Evolutionary conservation across 2,329 filamentous ascomycete genomes (phyloP), one percentile per base, ranked within the genome.

Genomic region (Elsinoe arachidis): DNA sequence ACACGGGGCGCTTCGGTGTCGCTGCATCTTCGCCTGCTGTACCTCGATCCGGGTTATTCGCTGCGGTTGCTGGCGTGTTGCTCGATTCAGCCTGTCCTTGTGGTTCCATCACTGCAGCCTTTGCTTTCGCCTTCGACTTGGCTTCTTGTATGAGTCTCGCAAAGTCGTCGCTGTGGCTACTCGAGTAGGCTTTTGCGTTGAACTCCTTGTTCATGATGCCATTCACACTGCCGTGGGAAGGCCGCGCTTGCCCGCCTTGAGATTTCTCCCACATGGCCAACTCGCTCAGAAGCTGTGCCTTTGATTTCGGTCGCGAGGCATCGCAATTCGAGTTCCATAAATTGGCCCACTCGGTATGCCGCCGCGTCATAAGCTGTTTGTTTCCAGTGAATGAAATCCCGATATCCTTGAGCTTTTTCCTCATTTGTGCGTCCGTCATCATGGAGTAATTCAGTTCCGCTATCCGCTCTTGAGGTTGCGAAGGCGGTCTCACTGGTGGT

Each of bases 271-370:
- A 97, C 1, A 81, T 72, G 19, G 92, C 87, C 11, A 99, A 71
- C 60, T 97, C 92, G 12, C 81, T 82, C 14, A 95, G 72, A 3
- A 99, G 71, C 58, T 93, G 85, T 5, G 73, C 67, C 61, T 88
- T 89, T 10, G 78, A 77, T 67, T 86, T 87, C 0, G 90, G 90
- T 1, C 76, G 76, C 35, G 80, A 81, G 1, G 91, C 87, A 70
- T 99, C 93, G 72, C 90, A 96, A 68, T 99, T 99, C 10, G 95
- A 88, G 70, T 99, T 99, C 87, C 90, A 96, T 15, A 99, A 74
- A 37, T 93, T 96, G 54, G 93, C 80, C 91, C 91, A 99, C 71
- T 99, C 93, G 21, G 82, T 88, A 66, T 97, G 91, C 15, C 95
- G 82, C 62, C 80, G 81, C 68, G 92, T 86, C 56, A 97, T 76